These are phyloP conservation scores for Acanthamoeba healyi DNA, from an alignment of 208 protist genomes.

Conservation along the genomic window DNA sequence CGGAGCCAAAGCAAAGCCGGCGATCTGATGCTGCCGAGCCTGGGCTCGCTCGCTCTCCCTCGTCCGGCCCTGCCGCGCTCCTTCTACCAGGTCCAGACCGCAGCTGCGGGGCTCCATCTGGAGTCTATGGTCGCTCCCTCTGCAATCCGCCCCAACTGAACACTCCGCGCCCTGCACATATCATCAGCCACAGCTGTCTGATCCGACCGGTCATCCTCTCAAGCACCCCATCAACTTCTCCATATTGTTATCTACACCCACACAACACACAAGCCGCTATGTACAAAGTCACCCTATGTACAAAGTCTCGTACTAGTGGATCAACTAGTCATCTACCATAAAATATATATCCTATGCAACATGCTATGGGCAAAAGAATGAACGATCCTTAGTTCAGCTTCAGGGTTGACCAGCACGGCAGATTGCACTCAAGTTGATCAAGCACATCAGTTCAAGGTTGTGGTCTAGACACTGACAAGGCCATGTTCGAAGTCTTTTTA, in stretches of 20 bases:
- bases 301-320: background rate
- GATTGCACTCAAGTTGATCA: too few relatives aligned
- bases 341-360: background rate
- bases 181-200: background rate
- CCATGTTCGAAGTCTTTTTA: too few relatives aligned
- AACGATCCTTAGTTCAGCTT: too few relatives aligned
- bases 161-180: background rate
- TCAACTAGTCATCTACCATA: background rate
- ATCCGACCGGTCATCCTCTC: background rate
- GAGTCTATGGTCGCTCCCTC: background rate
- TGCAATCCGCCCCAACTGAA: background rate
- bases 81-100: background rate
- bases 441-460: too few relatives aligned
- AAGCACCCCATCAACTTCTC: background rate
- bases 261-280: too few relatives aligned
- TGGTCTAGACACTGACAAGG: too few relatives aligned
- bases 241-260: background rate
- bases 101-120: background rate
- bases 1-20: background rate
- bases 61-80: background rate
- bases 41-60: background rate
- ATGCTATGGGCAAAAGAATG: too few relatives aligned
- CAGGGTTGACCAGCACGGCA: too few relatives aligned
- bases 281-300: background rate
- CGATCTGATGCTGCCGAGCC: conserved; percentile 21